Percentiles rank a stretch among this genome's conserved stretches.
These are phyloP conservation scores for Acrocalymma vagum DNA, from an alignment of 2,329 filamentous ascomycete genomes.

Conservation along the genomic window DNA sequence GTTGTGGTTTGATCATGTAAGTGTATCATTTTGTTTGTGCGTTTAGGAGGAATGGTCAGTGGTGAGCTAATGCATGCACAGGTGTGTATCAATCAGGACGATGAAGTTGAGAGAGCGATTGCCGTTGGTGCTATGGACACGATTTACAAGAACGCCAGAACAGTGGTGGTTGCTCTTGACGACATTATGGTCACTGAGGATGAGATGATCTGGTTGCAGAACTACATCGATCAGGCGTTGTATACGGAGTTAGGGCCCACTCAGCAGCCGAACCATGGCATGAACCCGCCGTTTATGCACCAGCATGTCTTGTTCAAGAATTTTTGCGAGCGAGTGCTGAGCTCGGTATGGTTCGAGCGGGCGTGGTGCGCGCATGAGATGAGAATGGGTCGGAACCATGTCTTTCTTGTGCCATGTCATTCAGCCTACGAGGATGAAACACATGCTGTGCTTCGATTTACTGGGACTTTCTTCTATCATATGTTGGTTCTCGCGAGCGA, in stretches of 20 bases:
- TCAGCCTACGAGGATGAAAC: slow-evolving; percentile 28
- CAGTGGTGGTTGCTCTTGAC: slow-evolving; percentile 52
- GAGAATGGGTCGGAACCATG: slow-evolving; percentile 48
- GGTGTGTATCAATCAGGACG: slow-evolving; percentile 54
- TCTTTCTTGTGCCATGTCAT: slow-evolving; percentile 52
- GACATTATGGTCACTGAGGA: slow-evolving; percentile 47
- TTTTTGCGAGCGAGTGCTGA: slow-evolving; percentile 47
- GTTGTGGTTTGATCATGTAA: slow-evolving; percentile 54
- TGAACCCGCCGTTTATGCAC: slow-evolving; percentile 42
- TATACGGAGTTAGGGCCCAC: slow-evolving; percentile 23
- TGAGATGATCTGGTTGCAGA: slow-evolving; percentile 46
- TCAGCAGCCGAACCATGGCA: slow-evolving; percentile 33
- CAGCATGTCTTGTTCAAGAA: slow-evolving; percentile 27
- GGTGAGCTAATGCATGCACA: background rate
- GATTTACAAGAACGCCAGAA: slow-evolving; percentile 52
- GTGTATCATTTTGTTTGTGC: no score
- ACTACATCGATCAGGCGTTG: slow-evolving; percentile 50
- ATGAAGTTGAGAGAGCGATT: slow-evolving; percentile 49
- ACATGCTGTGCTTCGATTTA: slow-evolving; percentile 46
- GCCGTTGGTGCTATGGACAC: slow-evolving; percentile 52
- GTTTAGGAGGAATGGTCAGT: no score
- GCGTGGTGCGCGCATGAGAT: slow-evolving; percentile 58
- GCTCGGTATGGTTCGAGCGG: slow-evolving; percentile 53
- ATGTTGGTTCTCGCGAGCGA: slow-evolving; percentile 47
- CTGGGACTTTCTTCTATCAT: slow-evolving; percentile 51